These are phyloP conservation scores for Penium margaritaceum DNA, from an alignment of 139 green algal genomes.

Conservation along the genomic window DNA sequence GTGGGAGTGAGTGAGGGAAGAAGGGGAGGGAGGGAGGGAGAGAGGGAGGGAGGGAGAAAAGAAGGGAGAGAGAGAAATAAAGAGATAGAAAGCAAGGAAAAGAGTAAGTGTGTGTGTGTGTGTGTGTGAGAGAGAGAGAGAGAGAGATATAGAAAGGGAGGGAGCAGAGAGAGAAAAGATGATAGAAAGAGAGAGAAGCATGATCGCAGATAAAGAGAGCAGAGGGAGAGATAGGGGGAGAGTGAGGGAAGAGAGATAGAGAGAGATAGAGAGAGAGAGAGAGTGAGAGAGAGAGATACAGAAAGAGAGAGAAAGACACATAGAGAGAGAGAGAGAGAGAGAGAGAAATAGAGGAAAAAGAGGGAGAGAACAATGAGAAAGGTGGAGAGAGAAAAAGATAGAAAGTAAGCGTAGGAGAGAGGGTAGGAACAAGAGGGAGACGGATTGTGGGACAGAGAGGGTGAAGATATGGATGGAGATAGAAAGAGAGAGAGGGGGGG, in stretches of 20 bases:
- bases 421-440: background rate
- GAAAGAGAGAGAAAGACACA: background rate
- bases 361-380: background rate
- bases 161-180: background rate
- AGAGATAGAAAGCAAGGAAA: background rate
- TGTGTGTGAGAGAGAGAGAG: constrained; percentile 2
- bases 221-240: background rate
- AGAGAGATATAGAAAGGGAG: background rate
- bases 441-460: background rate
- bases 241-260: background rate
- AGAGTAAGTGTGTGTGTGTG: background rate
- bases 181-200: background rate
- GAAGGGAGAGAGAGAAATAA: constrained; percentile 1
- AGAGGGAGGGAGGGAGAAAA: constrained; percentile 8
- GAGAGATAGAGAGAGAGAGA: background rate
- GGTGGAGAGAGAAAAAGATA: background rate
- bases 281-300: background rate
- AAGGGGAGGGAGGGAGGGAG: background rate
- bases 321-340: background rate
- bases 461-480: background rate
- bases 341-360: background rate
- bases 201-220: background rate
- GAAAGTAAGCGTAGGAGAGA: background rate
- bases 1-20: background rate
- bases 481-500: background rate